Evolutionary conservation across 2,329 filamentous ascomycete species (phyloP), one percentile per base, ranked within the genome.

Genomic region (Chaetothyriales sp.): DNA sequence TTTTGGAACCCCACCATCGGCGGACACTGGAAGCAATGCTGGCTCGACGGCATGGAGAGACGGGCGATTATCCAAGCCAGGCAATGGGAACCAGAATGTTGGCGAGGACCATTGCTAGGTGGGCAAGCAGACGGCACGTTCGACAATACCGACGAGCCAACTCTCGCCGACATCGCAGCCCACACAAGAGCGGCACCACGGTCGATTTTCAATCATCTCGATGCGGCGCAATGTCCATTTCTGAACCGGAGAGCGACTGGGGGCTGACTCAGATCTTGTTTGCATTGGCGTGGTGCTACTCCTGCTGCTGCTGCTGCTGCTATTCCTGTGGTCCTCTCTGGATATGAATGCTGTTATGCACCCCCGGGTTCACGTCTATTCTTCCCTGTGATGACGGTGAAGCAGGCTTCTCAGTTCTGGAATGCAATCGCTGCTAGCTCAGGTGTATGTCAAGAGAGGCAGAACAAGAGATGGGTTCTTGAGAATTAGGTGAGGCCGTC

Each of bases 1-100:
- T 59, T 56, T 33, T 59, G 53, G 50, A 60, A 51, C n/a, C 20
- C 55, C 10, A 46, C 49, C 2, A 47, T 59, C 6, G 47, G 53
- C 3, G 43, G 43, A 9, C 55, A 57, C 25, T 59, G 58, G 56
- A 50, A 51, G 43, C 43, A 49, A 10, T 49, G 54, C 18, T 59
- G 57, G 57, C 43, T 53, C 15, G 18, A 25, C 5, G 57, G 51
- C 25, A 56, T 57, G 51, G 46, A 50, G 6, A 28, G 57, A 20
- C 46, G 53, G 22, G 44, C 48, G 13, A 54, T 52, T 22, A 40
- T 56, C n/a, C 10, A 40, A 15, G 33, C 33, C 15, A 40, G 33
- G 33, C 10, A 40, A 40, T 13, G 2, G 33, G 10, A 15, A 15
- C 33, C 33, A 40, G 33, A 40, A 4, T 15, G 15, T 15, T 40